A percentile compares a stretch with the other conserved stretches of the same genome.
phyloP scores from a whole-genome alignment of 2,329 filamentous ascomycete genomes.

The Exophiala alcalophila region DNA sequence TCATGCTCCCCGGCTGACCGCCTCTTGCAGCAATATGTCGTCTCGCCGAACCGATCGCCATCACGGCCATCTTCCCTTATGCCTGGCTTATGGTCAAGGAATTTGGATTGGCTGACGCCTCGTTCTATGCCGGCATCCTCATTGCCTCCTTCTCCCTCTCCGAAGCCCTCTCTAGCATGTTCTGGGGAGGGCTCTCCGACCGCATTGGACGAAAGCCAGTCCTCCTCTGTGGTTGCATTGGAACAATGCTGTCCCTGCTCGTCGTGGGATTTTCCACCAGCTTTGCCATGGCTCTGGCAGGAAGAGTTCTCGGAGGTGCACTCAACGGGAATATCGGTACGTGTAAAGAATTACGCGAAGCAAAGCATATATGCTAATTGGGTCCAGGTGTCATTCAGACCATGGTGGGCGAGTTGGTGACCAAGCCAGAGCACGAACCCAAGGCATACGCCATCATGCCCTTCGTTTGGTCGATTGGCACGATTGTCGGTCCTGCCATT shows the following conservation, averaged over 20 bases:
- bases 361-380: not conserved
- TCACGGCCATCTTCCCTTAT: conserved; percentile 92
- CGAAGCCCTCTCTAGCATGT: conserved; percentile 80
- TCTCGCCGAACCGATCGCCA: conserved; percentile 84
- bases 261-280: conserved; percentile 79
- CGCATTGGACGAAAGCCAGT: conserved; percentile 80
- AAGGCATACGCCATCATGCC: conserved; percentile 89
- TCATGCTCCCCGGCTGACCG: conserved; percentile 6
- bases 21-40: conserved; percentile 74
- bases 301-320: conserved; percentile 73
- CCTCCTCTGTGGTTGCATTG: conserved; percentile 73
- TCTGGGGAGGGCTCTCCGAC: conserved; percentile 83
- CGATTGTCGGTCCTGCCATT: conserved; percentile 82
- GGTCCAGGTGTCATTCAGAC: conserved; percentile 73
- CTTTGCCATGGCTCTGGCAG: conserved; percentile 77
- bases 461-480: conserved; percentile 88
- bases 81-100: conserved; percentile 79
- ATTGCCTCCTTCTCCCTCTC: conserved; percentile 82
- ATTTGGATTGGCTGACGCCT: conserved; percentile 72
- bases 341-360: not conserved
- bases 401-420: conserved; percentile 86
- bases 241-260: conserved; percentile 78
- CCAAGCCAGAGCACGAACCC: conserved; percentile 79
- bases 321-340: conserved; percentile 79
- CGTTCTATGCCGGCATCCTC: conserved; percentile 81